Conservation (phyloP, 106 monocot species). For the Dendrobium chrysotoxum region DNA sequence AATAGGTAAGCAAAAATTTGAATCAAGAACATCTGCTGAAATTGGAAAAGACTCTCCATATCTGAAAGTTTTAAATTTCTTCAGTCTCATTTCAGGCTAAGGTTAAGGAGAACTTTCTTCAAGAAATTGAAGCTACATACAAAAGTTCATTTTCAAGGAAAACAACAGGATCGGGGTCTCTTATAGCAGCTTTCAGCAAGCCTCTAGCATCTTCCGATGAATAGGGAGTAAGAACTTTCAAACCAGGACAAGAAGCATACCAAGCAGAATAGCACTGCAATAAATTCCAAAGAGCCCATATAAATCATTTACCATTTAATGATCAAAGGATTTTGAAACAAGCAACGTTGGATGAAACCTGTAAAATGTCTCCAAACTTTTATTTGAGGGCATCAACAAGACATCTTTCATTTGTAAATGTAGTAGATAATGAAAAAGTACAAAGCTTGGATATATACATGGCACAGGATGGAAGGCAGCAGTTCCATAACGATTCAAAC, state of each 20-base stretch:
- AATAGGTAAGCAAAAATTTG: conserved; percentile 92
- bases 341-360: background rate
- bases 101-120: background rate
- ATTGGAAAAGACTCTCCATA: conserved; percentile 95
- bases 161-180: conserved; percentile 96
- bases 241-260: conserved; percentile 82
- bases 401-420: background rate
- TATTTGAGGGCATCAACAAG: background rate
- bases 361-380: background rate
- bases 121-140: conserved; percentile 30
- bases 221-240: conserved; percentile 84
- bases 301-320: background rate
- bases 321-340: background rate
- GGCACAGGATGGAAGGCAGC: no score
- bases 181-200: conserved; percentile 88
- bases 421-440: background rate
- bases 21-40: conserved; percentile 91
- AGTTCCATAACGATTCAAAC: background rate
- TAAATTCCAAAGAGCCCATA: background rate
- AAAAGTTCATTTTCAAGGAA: conserved; percentile 92
- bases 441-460: background rate
- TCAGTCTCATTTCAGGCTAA: background rate
- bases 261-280: conserved; percentile 94
- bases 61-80: conserved; percentile 26
- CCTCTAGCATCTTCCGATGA: conserved; percentile 95